Conservation (phyloP, 768 basidiomycete genomes). For the Lactarius quietus region DNA sequence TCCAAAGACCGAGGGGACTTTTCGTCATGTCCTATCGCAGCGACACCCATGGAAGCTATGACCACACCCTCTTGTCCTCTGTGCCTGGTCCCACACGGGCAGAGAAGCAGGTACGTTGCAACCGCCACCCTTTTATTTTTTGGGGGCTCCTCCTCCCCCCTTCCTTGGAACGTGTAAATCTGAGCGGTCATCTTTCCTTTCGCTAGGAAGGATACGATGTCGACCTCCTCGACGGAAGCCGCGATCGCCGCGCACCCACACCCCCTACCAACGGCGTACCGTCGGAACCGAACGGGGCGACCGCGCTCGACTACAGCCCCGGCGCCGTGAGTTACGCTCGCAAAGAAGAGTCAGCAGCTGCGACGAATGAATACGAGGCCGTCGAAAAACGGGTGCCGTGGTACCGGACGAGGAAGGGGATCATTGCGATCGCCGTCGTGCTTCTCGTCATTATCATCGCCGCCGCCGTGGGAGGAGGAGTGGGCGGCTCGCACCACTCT, state of each 20-base stretch:
- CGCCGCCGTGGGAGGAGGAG: constrained; percentile 55
- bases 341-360: constrained; percentile 19
- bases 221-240: constrained; percentile 37
- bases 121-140: background rate
- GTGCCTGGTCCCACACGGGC: constrained; percentile 33
- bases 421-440: constrained; percentile 39
- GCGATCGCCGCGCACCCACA: constrained; percentile 25
- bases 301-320: constrained; percentile 1
- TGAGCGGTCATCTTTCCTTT: background rate
- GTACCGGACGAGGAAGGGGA: constrained; percentile 47
- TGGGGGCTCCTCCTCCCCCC: background rate
- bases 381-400: constrained; percentile 35
- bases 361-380: constrained; percentile 12
- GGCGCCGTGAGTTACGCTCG: constrained; percentile 21
- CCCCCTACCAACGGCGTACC: constrained; percentile 20
- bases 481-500: constrained; percentile 43
- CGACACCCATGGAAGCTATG: constrained; percentile 25
- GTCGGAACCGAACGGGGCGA: constrained; percentile 27
- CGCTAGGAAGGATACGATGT: constrained; percentile 53
- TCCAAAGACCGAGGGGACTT: background rate
- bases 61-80: constrained; percentile 31
- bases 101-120: constrained; percentile 32
- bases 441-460: constrained; percentile 43
- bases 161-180: background rate
- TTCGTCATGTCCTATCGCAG: constrained; percentile 17